These are phyloP conservation scores for Penicillium paneum DNA, from an alignment of 2,329 filamentous ascomycete genomes.

Conservation along the genomic window DNA sequence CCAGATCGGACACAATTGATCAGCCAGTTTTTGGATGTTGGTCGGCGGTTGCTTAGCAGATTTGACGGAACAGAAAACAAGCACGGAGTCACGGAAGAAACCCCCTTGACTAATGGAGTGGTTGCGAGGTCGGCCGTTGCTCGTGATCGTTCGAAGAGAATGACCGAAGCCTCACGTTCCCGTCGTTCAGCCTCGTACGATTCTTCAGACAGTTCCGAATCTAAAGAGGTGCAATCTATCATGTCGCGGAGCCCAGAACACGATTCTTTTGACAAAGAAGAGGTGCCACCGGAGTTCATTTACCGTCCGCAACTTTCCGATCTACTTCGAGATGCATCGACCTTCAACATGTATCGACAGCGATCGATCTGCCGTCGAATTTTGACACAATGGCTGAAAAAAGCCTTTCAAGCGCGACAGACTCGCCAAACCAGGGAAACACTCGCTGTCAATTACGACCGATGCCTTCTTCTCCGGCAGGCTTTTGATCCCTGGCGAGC, in stretches of 20 bases:
- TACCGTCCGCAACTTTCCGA: constrained; percentile 52
- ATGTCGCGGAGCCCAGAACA: constrained; percentile 22
- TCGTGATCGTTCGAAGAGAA: constrained; percentile 30
- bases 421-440: constrained; percentile 39
- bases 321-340: constrained; percentile 51
- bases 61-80: constrained; percentile 29
- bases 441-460: constrained; percentile 51
- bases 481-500: constrained; percentile 52
- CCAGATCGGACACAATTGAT: constrained; percentile 38
- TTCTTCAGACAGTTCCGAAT: constrained; percentile 25
- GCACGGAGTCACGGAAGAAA: constrained; percentile 10
- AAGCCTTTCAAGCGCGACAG: constrained; percentile 39
- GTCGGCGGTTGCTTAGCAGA: constrained; percentile 35
- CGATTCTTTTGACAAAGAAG: constrained; percentile 26
- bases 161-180: constrained; percentile 19
- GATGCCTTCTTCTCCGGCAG: constrained; percentile 50
- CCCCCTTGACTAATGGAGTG: constrained; percentile 24
- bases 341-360: constrained; percentile 45
- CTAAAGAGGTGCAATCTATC: constrained; percentile 18
- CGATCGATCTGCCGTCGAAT: constrained; percentile 39
- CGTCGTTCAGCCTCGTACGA: constrained; percentile 17
- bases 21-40: constrained; percentile 39
- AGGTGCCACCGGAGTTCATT: constrained; percentile 39
- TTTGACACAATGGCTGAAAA: constrained; percentile 49
- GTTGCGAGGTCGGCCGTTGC: constrained; percentile 30